A percentile compares a stretch with the other conserved stretches of the same genome.
These are phyloP conservation scores for Boletus rufocinnamomeus DNA, from an alignment of 768 basidiomycete genomes.

Conservation along the genomic window DNA sequence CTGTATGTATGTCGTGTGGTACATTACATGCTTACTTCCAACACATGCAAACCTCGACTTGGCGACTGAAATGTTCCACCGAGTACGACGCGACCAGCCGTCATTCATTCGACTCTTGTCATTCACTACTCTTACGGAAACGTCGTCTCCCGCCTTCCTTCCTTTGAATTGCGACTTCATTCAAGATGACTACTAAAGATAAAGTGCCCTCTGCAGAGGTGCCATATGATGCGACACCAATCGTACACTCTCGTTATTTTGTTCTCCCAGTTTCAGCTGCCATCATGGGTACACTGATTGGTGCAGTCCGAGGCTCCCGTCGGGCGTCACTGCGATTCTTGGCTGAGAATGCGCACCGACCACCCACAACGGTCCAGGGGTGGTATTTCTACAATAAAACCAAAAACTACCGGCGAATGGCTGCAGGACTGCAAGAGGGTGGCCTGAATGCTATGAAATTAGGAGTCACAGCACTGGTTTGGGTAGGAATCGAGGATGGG, in stretches of 20 bases:
- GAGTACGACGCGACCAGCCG: neutral
- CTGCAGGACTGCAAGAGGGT: conserved; percentile 69
- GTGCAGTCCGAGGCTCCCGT: conserved; percentile 72
- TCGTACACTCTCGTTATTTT: conserved; percentile 51
- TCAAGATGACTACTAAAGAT: conserved; percentile 21
- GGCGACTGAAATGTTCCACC: neutral
- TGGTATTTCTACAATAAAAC: conserved; percentile 98
- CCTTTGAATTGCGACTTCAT: neutral
- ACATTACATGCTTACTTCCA: neutral
- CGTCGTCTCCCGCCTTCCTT: neutral
- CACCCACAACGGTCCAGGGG: conserved; percentile 81
- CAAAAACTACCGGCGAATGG: conserved; percentile 86
- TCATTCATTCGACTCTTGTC: neutral
- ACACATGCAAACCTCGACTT: neutral
- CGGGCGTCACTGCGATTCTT: conserved; percentile 76
- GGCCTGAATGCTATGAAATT: conserved; percentile 57
- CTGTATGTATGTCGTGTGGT: neutral
- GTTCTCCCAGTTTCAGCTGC: conserved; percentile 62
- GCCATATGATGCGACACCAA: conserved; percentile 33
- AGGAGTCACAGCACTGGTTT: conserved; percentile 45
- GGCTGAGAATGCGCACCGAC: conserved; percentile 90
- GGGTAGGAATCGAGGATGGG: conserved; percentile 53
- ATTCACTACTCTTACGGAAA: neutral
- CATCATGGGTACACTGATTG: conserved; percentile 63
- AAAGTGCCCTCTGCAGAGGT: conserved; percentile 10